Evolutionary conservation across 768 basidiomycete genomes (phyloP).

Genomic region (Imleria badia): DNA sequence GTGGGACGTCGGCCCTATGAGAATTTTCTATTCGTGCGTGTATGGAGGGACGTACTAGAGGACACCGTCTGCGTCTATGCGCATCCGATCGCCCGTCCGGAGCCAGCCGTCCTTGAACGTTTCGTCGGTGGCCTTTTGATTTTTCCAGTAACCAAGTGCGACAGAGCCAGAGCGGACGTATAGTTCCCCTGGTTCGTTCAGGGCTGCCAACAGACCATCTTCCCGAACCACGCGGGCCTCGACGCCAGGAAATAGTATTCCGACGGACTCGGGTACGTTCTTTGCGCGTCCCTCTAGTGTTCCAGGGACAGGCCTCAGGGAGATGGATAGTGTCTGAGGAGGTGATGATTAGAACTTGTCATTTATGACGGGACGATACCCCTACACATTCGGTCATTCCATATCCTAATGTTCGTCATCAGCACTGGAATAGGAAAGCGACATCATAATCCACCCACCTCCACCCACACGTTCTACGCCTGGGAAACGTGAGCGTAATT

Average conservation of each 20-base stretch:
- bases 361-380: neutral
- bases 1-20: neutral
- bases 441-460: conserved; percentile 38
- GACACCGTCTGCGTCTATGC: conserved; percentile 55
- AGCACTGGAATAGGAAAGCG: neutral
- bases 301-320: conserved; percentile 45
- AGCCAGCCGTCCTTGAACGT: conserved; percentile 78
- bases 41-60: conserved; percentile 53
- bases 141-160: conserved; percentile 70
- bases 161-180: conserved; percentile 56
- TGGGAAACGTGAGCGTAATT: conserved; percentile 40
- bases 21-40: neutral
- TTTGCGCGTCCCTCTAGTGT: conserved; percentile 44
- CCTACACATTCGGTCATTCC: conserved; percentile 70
- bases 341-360: neutral
- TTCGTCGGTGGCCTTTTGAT: conserved; percentile 61
- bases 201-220: conserved; percentile 52
- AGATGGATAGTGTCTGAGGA: conserved; percentile 54
- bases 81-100: conserved; percentile 69
- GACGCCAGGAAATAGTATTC: conserved; percentile 61
- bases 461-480: conserved; percentile 37
- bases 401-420: conserved; percentile 45
- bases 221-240: conserved; percentile 62
- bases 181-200: conserved; percentile 68
- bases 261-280: conserved; percentile 44